Percentiles rank a stretch among this genome's conserved stretches.
phyloP scores from a whole-genome alignment of 495 filamentous ascomycete species.

The Neurospora pannonica region DNA sequence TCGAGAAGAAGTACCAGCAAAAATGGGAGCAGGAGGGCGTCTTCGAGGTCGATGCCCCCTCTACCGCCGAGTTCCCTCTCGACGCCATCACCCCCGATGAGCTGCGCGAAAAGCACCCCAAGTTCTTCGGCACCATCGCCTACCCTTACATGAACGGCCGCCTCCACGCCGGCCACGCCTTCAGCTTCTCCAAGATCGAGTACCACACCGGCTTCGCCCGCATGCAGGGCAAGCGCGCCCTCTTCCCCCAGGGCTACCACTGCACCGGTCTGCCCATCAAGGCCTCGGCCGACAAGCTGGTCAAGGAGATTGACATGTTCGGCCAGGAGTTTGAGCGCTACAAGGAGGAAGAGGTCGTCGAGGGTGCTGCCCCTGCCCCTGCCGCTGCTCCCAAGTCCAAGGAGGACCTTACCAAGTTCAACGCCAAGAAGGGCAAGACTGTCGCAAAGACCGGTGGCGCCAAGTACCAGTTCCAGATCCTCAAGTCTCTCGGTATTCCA shows the following conservation, averaged over 20 bases:
- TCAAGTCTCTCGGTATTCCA: slow-evolving; percentile 69
- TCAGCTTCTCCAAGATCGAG: slow-evolving; percentile 82
- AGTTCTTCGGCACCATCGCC: slow-evolving; percentile 89
- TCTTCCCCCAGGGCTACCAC: slow-evolving; percentile 91
- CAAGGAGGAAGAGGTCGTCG: slow-evolving; percentile 45
- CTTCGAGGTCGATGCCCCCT: slow-evolving; percentile 80
- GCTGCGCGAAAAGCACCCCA: slow-evolving; percentile 71
- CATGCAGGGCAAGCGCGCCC: slow-evolving; percentile 77
- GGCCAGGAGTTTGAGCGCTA: slow-evolving; percentile 77
- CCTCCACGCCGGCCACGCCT: slow-evolving; percentile 84
- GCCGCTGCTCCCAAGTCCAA: slow-evolving; percentile 28
- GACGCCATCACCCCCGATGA: slow-evolving; percentile 59
- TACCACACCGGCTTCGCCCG: slow-evolving; percentile 68
- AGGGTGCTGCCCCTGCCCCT: slow-evolving; percentile 7
- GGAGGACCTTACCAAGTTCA: slow-evolving; percentile 83
- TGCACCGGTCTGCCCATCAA: slow-evolving; percentile 98
- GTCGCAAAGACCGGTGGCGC: slow-evolving; percentile 84
- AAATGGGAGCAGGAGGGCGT: slow-evolving; percentile 70
- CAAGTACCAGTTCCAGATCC: slow-evolving; percentile 48
- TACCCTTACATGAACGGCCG: slow-evolving; percentile 96
- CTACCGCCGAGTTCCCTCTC: slow-evolving; percentile 61
- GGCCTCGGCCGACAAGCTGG: slow-evolving; percentile 89
- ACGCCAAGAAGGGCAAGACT: slow-evolving; percentile 88
- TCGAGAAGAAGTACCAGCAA: slow-evolving; percentile 87
- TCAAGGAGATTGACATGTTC: slow-evolving; percentile 80